Conservation (phyloP, 768 basidiomycete genomes). For the Mycena filopes region DNA sequence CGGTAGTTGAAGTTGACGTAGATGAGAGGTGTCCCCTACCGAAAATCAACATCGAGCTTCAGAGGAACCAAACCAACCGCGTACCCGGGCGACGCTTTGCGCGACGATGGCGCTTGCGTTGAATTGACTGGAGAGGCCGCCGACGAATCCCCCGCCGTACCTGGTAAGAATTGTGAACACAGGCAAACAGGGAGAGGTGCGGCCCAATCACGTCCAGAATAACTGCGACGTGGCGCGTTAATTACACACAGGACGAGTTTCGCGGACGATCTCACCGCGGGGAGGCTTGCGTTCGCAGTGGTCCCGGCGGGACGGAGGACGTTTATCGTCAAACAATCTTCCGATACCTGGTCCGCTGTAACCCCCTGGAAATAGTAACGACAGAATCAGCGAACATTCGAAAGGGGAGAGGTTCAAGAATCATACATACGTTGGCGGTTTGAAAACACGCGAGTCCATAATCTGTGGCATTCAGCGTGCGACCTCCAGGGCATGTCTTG, state of each 20-base stretch:
- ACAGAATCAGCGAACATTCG: background rate
- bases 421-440: background rate
- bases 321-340: constrained; percentile 57
- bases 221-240: constrained; percentile 1
- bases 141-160: constrained; percentile 36
- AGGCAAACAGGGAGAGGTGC: background rate
- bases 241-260: background rate
- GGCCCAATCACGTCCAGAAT: constrained; percentile 21
- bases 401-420: background rate
- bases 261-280: constrained; percentile 24
- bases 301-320: constrained; percentile 49
- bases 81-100: constrained; percentile 37
- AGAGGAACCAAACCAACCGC: background rate
- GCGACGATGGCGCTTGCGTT: constrained; percentile 41
- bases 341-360: constrained; percentile 40
- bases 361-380: constrained; percentile 44
- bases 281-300: constrained; percentile 3
- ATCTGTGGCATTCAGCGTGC: constrained; percentile 38
- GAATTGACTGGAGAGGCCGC: constrained; percentile 30
- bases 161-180: background rate
- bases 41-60: background rate
- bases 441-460: constrained; percentile 42
- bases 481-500: constrained; percentile 27
- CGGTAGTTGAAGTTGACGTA: constrained; percentile 62
- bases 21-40: constrained; percentile 52